A percentile compares a stretch with the other conserved stretches of the same genome.
These are phyloP conservation scores for Rhodotorula paludigena DNA, from an alignment of 768 basidiomycete genomes.

Conservation along the genomic window DNA sequence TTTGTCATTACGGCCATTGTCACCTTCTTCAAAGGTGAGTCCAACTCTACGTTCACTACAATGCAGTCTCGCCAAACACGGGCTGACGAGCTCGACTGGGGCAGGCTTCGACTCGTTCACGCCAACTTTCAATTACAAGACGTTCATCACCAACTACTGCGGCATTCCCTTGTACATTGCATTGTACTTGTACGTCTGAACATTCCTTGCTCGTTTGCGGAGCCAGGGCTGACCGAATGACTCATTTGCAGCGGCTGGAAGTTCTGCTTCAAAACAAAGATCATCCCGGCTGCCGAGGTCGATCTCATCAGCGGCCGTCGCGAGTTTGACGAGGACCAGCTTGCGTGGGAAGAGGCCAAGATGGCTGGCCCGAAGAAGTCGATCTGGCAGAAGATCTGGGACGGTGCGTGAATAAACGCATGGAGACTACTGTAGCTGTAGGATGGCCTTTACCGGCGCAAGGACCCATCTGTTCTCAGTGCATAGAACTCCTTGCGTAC, in stretches of 20 bases:
- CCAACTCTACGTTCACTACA: not conserved
- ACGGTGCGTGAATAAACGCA: conserved; percentile 16
- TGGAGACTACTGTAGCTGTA: too few relatives aligned
- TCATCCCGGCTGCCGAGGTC: conserved; percentile 34
- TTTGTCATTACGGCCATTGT: conserved; percentile 36
- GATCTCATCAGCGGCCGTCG: conserved; percentile 39
- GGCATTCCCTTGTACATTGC: conserved; percentile 12
- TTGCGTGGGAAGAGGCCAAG: conserved; percentile 15
- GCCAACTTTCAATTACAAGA: conserved; percentile 25
- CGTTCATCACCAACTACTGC: conserved; percentile 47
- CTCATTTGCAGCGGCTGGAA: conserved; percentile 16
- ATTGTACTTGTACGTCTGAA: conserved; percentile 33
- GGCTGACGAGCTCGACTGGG: not conserved
- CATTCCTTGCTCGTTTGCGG: conserved; percentile 41
- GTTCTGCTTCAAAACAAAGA: conserved; percentile 33
- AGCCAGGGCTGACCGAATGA: too few relatives aligned
- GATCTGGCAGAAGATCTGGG: conserved; percentile 23
- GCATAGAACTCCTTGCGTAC: too few relatives aligned
- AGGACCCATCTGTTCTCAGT: too few relatives aligned
- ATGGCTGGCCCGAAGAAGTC: conserved; percentile 15
- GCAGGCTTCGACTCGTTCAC: conserved; percentile 26
- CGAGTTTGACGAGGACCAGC: conserved; percentile 39
- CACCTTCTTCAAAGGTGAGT: conserved; percentile 41
- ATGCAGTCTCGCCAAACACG: not conserved
- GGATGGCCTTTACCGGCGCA: too few relatives aligned